phyloP scores from a whole-genome alignment of 2,329 filamentous ascomycete species.

The Penicillium vulpinum region DNA sequence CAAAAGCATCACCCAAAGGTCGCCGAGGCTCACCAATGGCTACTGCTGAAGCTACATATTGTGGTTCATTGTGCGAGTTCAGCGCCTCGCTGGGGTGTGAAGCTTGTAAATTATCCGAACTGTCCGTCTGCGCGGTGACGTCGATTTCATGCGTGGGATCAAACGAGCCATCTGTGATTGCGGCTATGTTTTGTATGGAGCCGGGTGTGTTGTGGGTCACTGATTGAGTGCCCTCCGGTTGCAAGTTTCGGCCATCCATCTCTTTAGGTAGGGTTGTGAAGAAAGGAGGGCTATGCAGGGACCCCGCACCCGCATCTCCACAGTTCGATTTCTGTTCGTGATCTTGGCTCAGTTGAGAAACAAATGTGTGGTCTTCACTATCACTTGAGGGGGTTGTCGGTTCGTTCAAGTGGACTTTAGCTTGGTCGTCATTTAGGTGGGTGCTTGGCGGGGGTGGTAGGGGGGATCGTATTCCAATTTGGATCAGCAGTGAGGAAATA shows the following conservation, averaged over 20 bases:
- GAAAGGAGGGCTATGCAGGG: conserved; percentile 24
- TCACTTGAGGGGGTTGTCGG: conserved; percentile 22
- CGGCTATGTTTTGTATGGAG: not conserved
- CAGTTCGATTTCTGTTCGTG: conserved; percentile 5
- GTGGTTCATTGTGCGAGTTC: not conserved
- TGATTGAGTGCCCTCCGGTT: conserved; percentile 16
- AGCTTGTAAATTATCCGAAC: not conserved
- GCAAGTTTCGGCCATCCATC: conserved; percentile 24
- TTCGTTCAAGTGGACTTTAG: conserved; percentile 25
- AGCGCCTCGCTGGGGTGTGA: not conserved
- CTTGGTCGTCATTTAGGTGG: conserved; percentile 26
- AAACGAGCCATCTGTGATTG: not conserved
- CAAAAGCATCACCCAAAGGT: not conserved
- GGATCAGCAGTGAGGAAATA: conserved; percentile 45
- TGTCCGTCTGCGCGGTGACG: not conserved
- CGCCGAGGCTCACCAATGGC: not conserved
- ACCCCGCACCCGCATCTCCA: conserved; percentile 27
- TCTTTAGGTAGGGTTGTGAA: conserved; percentile 23
- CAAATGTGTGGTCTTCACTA: conserved; percentile 5
- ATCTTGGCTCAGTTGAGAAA: conserved; percentile 16
- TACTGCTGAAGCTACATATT: not conserved
- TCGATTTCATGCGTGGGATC: not conserved
- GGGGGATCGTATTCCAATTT: conserved; percentile 46
- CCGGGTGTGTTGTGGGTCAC: conserved; percentile 5
- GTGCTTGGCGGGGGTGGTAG: conserved; percentile 36